A percentile compares a stretch with the other conserved stretches of the same genome.
phyloP scores from a whole-genome alignment of 345 rosid genomes.

The Noccaea caerulescens region DNA sequence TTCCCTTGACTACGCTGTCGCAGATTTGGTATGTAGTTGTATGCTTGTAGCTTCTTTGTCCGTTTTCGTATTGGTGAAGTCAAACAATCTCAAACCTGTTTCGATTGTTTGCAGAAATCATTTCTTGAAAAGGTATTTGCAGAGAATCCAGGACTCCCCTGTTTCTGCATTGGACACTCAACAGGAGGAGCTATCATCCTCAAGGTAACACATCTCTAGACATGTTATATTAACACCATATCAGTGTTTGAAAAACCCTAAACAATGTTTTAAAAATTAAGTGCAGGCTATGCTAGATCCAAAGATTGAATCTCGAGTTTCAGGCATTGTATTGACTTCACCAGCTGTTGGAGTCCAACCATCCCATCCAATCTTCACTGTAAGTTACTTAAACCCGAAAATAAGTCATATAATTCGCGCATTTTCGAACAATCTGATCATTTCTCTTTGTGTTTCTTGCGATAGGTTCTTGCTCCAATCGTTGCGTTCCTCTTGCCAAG shows the following conservation, averaged over 20 bases:
- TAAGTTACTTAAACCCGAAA: slow-evolving; percentile 30
- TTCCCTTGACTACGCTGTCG: slow-evolving; percentile 78
- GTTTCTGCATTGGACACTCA: slow-evolving; percentile 95
- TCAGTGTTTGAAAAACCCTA: not conserved
- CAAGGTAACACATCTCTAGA: slow-evolving; percentile 55
- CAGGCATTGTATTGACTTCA: slow-evolving; percentile 83
- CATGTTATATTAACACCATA: not conserved
- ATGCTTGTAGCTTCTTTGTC: too few species aligned
- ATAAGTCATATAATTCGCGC: not conserved
- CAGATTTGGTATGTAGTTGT: slow-evolving; percentile 61
- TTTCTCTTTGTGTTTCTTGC: not conserved
- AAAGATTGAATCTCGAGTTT: slow-evolving; percentile 55
- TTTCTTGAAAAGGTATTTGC: slow-evolving; percentile 65
- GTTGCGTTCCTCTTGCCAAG: slow-evolving; percentile 69
- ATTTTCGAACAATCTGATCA: slow-evolving; percentile 5
- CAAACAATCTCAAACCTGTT: too few species aligned
- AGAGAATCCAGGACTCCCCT: slow-evolving; percentile 74
- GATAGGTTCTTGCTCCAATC: slow-evolving; percentile 80
- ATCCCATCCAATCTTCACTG: slow-evolving; percentile 80
- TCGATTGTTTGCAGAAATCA: slow-evolving; percentile 54
- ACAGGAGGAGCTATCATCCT: slow-evolving; percentile 90
- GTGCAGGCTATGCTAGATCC: slow-evolving; percentile 75
- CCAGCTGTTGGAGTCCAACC: slow-evolving; percentile 98
- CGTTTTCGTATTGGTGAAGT: not conserved
- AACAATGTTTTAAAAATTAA: not conserved